Conservation (phyloP, 1,284 basidiomycete species). For the Pseudozyma thailandica region DNA sequence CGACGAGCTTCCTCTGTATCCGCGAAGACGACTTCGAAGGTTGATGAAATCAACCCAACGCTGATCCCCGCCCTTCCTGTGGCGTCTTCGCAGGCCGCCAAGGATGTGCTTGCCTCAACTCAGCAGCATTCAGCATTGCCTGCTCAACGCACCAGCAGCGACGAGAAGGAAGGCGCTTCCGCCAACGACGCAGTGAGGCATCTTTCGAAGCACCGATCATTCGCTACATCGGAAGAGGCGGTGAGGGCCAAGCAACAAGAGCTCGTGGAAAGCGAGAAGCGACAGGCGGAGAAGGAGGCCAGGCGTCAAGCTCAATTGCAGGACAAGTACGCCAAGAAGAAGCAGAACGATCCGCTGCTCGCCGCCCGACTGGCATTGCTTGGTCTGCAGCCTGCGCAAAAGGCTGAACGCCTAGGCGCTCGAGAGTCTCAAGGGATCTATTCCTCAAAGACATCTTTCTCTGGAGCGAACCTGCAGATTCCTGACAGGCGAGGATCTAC, state of each 20-base stretch:
- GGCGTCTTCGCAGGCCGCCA: neutral
- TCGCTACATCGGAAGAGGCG: slow-evolving; percentile 52
- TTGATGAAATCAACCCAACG: slow-evolving; percentile 12
- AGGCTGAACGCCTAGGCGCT: too few relatives aligned
- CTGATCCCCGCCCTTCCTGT: slow-evolving; percentile 5
- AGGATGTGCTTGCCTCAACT: neutral
- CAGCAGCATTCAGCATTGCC: neutral
- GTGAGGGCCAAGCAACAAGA: slow-evolving; percentile 44
- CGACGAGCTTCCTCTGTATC: slow-evolving; percentile 15
- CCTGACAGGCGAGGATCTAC: slow-evolving; percentile 8
- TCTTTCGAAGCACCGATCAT: slow-evolving; percentile 23
- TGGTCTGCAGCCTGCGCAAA: slow-evolving; percentile 29
- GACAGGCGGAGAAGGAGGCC: slow-evolving; percentile 32
- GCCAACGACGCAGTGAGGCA: slow-evolving; percentile 10
- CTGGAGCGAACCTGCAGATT: too few relatives aligned
- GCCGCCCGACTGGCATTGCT: slow-evolving; percentile 48
- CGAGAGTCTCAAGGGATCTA: neutral
- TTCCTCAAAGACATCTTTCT: too few relatives aligned
- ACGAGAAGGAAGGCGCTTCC: neutral
- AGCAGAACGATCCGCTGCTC: slow-evolving; percentile 53
- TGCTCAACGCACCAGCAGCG: neutral
- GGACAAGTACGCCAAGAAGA: slow-evolving; percentile 49
- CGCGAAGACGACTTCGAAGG: slow-evolving; percentile 5
- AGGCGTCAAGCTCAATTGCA: slow-evolving; percentile 36
- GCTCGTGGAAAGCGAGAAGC: slow-evolving; percentile 33